phyloP scores from a whole-genome alignment of 352 stramenopile genomes.

The Globisporangium orthogonon region DNA sequence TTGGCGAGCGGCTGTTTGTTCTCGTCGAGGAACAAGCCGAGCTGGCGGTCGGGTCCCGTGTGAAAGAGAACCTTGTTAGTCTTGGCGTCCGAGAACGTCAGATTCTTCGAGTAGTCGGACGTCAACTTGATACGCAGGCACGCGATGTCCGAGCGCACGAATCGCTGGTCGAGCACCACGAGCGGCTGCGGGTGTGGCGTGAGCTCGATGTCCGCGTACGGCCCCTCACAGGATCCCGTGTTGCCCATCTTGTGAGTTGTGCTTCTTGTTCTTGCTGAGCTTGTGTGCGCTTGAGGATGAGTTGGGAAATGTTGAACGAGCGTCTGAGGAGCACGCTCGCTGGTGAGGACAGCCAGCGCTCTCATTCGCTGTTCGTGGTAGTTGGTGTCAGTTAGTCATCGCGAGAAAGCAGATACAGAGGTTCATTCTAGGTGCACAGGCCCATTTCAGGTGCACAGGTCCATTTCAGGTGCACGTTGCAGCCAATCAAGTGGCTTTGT shows the following conservation, averaged over 20 bases:
- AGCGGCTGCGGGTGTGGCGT: not conserved
- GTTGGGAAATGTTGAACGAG: not conserved
- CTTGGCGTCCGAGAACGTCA: conserved; percentile 3
- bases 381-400: no score
- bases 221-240: conserved; percentile 3
- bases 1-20: conserved; percentile 1
- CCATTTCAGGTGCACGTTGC: no score
- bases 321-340: no score
- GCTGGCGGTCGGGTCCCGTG: not conserved
- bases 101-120: conserved; percentile 4
- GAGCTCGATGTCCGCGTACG: conserved; percentile 4
- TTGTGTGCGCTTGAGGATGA: not conserved
- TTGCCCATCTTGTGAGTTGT: conserved; percentile 2
- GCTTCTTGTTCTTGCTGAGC: not conserved
- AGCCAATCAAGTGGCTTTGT: no score
- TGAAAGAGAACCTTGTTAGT: conserved; percentile 1
- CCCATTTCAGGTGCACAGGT: no score
- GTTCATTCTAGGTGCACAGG: no score
- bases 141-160: conserved; percentile 3
- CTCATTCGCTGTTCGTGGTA: no score
- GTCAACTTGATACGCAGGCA: conserved; percentile 1
- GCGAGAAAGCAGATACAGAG: no score
- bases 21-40: not conserved
- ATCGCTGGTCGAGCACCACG: conserved; percentile 7
- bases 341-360: no score